These are phyloP conservation scores for Nannochloris sp. DNA, from an alignment of 139 green algal genomes.

Conservation along the genomic window DNA sequence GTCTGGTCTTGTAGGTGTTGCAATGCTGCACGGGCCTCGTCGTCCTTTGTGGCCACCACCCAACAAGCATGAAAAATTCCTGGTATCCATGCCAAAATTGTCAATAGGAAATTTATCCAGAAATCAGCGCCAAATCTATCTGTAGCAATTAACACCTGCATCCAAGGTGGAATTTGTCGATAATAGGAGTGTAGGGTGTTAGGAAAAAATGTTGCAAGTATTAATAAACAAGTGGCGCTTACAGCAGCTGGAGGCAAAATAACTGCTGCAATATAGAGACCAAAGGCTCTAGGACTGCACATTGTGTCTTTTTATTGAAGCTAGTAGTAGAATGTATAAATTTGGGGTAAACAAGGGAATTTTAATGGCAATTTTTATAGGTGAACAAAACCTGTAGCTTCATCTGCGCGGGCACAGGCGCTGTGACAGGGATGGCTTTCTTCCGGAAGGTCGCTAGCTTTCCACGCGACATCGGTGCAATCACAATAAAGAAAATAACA, in stretches of 20 bases:
- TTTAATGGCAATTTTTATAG: no score
- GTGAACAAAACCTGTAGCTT: no score
- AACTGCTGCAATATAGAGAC: neutral
- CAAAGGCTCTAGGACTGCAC: neutral
- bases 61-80: neutral
- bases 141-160: constrained; percentile 4
- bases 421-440: no score
- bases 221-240: neutral
- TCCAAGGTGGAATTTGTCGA: neutral
- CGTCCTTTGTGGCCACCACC: constrained; percentile 1
- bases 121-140: neutral
- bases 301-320: no score
- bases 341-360: no score
- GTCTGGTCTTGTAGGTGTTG: no score
- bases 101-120: constrained; percentile 5
- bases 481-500: neutral
- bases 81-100: constrained; percentile 5
- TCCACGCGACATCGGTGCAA: no score
- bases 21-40: no score
- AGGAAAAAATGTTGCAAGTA: neutral
- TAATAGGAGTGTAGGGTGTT: neutral
- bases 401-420: no score
- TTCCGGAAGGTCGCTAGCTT: no score
- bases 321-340: no score
- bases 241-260: neutral